Base-by-base conservation (phyloP, 1,139 yeast species). In the Geotrichum aggregatum region DNA sequence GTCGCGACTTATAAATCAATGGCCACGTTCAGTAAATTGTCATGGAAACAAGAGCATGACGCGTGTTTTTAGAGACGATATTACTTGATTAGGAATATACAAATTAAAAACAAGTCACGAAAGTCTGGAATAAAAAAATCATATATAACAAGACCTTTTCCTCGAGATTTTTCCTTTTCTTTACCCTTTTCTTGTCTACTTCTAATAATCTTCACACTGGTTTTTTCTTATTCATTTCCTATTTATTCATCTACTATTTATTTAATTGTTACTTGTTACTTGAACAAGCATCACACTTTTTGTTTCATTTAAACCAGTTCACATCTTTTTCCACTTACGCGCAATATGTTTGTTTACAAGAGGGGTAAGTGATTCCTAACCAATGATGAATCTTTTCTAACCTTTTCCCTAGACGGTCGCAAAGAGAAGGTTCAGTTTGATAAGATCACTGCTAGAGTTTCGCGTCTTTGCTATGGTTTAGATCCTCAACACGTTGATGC, bases 371-470 rank as follows among this genome's bases (percentile, higher is more conserved):
- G 10, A 4, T 16, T 19, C 11, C 19, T 13, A 1, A 11, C 11
- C 22, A 24, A 11, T 21, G n/a, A n/a, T 10, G 21, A 5, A 19
- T 22, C 18, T 19, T 21, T 40, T 41, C 56, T 49, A 50, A 41
- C 42, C 21, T 44, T 49, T 24, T 35, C 21, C 11, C 13, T 24
- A 57, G 76, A 86, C 71, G 95, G 95, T 57, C 87, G 84, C 65
- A 80, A 83, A 70, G 95, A 87, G 71, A 88, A 88, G 50, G 95
- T 87, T 57, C 81, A 85, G 67, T 85, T 86, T 68, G 94, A 86
- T 66, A 81, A 81, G 69, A 80, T 81, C 70, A 81, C 85, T 35
- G 82, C 84, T 19, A 76, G 86, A 62, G 77, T 81, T 53, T 74
- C 80, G 51, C 76, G 84, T 56, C 77, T 81, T 50, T 87, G 96